Conservation (phyloP, 2,329 filamentous ascomycete genomes). For the Exserohilum rostratum region DNA sequence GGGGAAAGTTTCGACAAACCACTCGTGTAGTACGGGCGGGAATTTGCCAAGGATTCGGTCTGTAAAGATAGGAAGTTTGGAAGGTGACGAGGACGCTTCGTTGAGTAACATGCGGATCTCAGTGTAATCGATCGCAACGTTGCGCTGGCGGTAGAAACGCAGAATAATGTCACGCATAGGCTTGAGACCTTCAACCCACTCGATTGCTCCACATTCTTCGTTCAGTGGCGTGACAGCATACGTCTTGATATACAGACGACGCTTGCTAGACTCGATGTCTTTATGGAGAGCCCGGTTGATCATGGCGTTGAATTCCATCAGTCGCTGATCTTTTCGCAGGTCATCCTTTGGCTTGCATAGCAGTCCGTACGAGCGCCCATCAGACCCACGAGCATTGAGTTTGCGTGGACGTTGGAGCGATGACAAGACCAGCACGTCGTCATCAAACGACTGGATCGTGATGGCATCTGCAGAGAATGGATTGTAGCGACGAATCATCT, state of each 20-base stretch:
- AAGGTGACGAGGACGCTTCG: conserved; percentile 68
- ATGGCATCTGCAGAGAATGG: conserved; percentile 87
- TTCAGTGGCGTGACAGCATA: conserved; percentile 97
- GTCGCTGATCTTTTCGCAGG: conserved; percentile 91
- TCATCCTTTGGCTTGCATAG: conserved; percentile 99
- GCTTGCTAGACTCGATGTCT: conserved; percentile 86
- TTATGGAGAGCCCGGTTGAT: conserved; percentile 94
- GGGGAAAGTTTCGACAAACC: conserved; percentile 95
- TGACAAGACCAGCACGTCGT: conserved; percentile 87
- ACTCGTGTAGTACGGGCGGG: conserved; percentile 83
- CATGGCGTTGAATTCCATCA: conserved; percentile 99
- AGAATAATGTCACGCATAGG: conserved; percentile 91
- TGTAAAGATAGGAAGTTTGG: conserved; percentile 73
- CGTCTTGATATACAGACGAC: conserved; percentile 85
- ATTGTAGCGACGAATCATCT: conserved; percentile 73
- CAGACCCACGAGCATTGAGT: conserved; percentile 83
- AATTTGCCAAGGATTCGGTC: conserved; percentile 72
- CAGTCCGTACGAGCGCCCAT: conserved; percentile 86
- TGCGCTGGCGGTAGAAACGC: conserved; percentile 75
- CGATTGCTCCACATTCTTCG: conserved; percentile 96
- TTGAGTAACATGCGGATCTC: conserved; percentile 68
- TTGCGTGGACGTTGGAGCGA: conserved; percentile 93
- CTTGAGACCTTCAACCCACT: conserved; percentile 97
- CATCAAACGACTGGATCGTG: conserved; percentile 78
- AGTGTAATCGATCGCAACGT: conserved; percentile 66